Evolutionary conservation across 345 rosid genomes (phyloP).

Genomic region (Eucalyptus grandis): DNA sequence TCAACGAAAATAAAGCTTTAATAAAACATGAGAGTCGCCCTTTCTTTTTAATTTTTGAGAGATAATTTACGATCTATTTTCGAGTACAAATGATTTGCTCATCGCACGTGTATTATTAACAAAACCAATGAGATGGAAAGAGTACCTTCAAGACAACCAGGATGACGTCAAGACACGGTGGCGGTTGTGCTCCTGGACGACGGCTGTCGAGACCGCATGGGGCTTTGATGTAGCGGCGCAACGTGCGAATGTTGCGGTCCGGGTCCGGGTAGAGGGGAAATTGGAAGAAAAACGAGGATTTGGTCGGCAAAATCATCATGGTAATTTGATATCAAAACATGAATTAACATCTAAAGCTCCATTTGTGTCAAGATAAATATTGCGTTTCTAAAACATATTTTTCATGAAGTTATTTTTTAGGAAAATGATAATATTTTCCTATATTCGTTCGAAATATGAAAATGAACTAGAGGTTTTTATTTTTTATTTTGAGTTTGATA

Average conservation of each 20-base stretch:
- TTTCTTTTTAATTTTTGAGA: background rate
- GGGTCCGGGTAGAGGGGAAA: background rate
- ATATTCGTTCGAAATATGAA: fast-evolving
- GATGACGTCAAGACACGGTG: background rate
- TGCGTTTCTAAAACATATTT: fast-evolving
- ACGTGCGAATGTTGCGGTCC: background rate
- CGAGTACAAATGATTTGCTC: background rate
- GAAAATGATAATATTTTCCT: no score
- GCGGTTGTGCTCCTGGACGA: fast-evolving
- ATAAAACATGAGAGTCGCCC: background rate
- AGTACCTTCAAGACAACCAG: background rate
- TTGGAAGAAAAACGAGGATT: background rate
- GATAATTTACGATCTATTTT: background rate
- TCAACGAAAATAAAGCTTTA: background rate
- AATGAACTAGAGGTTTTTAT: no score
- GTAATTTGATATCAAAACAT: background rate
- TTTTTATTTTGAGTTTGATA: no score
- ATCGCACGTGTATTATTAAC: background rate
- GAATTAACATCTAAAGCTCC: fast-evolving
- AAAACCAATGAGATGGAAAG: background rate
- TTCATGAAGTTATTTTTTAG: fast-evolving
- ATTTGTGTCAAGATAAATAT: fast-evolving
- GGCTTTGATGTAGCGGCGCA: no score
- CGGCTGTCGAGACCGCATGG: background rate
- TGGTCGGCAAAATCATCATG: fast-evolving